A percentile compares a stretch with the other conserved stretches of the same genome.
Evolutionary conservation across 306 rosid species (phyloP).

Genomic region (Dalbergia oliveri): DNA sequence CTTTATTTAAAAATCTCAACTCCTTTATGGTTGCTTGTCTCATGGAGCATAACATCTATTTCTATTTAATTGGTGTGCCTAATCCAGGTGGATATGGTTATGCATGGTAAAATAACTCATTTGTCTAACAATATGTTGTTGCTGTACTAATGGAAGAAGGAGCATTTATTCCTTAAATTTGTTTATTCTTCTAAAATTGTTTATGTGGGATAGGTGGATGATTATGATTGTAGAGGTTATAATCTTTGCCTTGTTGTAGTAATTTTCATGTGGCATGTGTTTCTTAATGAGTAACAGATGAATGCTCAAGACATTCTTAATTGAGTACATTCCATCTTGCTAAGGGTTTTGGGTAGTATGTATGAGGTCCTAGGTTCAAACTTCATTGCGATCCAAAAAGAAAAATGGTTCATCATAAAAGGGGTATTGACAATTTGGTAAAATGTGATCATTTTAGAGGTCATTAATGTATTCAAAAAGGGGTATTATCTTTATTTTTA

Average conservation of each 20-base stretch:
- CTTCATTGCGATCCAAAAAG: too few relatives aligned
- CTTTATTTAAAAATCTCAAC: neutral
- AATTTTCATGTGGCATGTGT: neutral
- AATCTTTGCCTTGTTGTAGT: neutral
- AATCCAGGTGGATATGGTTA: neutral
- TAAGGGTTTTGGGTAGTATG: neutral
- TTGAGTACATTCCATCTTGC: neutral
- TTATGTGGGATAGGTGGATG: neutral
- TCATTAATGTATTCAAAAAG: too few relatives aligned
- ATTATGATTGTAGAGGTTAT: slow-evolving; percentile 2
- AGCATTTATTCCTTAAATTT: neutral
- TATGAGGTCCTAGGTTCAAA: too few relatives aligned
- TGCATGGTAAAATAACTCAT: neutral
- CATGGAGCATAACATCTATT: neutral
- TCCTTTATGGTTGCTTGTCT: neutral
- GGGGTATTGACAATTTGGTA: neutral
- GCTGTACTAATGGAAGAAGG: neutral
- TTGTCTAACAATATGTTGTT: neutral
- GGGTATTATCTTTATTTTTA: too few relatives aligned
- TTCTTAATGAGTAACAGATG: slow-evolving; percentile 4
- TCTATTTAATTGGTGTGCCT: neutral
- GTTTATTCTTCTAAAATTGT: neutral
- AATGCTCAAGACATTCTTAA: slow-evolving; percentile 1
- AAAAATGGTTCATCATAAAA: neutral
- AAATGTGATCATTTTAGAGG: slow-evolving; percentile 11